Evolutionary conservation across 208 protist genomes (phyloP).

Genomic region (Angomonas ambiguus): DNA sequence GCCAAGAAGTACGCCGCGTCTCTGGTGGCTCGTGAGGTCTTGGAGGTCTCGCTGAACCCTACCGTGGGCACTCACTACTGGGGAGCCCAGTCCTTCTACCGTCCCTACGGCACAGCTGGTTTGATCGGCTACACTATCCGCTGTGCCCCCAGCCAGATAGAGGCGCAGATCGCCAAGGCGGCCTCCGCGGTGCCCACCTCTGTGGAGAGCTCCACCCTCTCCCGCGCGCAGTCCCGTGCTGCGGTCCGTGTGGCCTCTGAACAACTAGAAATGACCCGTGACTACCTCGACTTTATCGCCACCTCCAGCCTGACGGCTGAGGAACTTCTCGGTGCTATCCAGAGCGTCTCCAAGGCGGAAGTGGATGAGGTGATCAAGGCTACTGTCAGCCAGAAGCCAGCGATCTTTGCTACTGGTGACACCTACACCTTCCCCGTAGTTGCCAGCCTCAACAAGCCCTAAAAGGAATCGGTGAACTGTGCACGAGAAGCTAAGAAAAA

Average conservation of each 20-base stretch:
- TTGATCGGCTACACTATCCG: conserved; percentile 76
- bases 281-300: conserved; percentile 84
- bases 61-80: conserved; percentile 28
- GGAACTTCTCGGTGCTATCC: conserved; percentile 50
- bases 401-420: conserved; percentile 55
- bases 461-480: not conserved
- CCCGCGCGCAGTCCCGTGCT: conserved; percentile 36
- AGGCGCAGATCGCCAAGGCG: conserved; percentile 28
- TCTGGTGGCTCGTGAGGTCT: conserved; percentile 67
- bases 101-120: conserved; percentile 68
- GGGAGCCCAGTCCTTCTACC: conserved; percentile 69
- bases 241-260: conserved; percentile 36
- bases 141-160: conserved; percentile 38
- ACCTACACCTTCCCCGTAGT: conserved; percentile 55
- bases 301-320: conserved; percentile 32
- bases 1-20: conserved; percentile 56
- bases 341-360: conserved; percentile 42
- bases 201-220: conserved; percentile 27
- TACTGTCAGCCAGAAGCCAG: conserved; percentile 33
- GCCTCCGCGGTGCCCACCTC: conserved; percentile 32
- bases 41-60: conserved; percentile 33
- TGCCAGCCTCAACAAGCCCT: conserved; percentile 41
- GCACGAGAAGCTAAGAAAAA: conserved; percentile 5
- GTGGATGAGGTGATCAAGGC: conserved; percentile 46
- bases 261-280: conserved; percentile 52